A percentile compares a stretch with the other conserved stretches of the same genome.
These are phyloP conservation scores for Erodium moschatum DNA, from an alignment of 441 rosid genomes.

Conservation along the genomic window DNA sequence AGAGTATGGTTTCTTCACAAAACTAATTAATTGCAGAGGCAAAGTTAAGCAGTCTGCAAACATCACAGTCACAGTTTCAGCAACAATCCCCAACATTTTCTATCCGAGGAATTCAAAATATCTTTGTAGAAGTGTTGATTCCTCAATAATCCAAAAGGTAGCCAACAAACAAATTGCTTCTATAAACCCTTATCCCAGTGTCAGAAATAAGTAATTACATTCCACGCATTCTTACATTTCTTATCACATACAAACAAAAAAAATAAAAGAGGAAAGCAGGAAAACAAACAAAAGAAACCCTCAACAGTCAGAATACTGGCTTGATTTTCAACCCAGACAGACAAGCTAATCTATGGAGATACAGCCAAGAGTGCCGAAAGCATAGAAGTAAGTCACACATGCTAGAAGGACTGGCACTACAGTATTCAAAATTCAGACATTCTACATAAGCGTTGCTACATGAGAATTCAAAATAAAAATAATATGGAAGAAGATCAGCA, in stretches of 20 bases:
- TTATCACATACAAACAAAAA: not conserved
- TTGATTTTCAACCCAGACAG: not conserved
- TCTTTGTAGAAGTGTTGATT: not conserved
- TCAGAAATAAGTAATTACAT: constrained; percentile 1
- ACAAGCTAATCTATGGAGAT: not conserved
- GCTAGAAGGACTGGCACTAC: not conserved
- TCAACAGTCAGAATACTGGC: not conserved
- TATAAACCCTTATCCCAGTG: not conserved
- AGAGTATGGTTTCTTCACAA: not conserved
- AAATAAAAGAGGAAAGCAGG: not conserved
- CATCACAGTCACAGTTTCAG: not conserved
- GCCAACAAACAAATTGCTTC: not conserved
- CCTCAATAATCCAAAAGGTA: not conserved
- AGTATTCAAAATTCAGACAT: constrained; percentile 1
- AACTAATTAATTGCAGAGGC: not conserved
- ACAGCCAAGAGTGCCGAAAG: constrained; percentile 2
- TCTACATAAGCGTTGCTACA: not conserved
- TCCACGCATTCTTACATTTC: not conserved
- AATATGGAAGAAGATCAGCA: constrained; percentile 3
- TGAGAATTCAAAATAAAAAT: not conserved
- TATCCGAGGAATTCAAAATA: not conserved
- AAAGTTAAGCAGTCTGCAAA: constrained; percentile 10
- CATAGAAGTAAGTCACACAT: not conserved
- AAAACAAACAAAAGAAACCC: constrained; percentile 8
- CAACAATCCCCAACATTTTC: not conserved